Conservation (phyloP, 2,329 filamentous ascomycete genomes). For the Trichothecium sympodiale region DNA sequence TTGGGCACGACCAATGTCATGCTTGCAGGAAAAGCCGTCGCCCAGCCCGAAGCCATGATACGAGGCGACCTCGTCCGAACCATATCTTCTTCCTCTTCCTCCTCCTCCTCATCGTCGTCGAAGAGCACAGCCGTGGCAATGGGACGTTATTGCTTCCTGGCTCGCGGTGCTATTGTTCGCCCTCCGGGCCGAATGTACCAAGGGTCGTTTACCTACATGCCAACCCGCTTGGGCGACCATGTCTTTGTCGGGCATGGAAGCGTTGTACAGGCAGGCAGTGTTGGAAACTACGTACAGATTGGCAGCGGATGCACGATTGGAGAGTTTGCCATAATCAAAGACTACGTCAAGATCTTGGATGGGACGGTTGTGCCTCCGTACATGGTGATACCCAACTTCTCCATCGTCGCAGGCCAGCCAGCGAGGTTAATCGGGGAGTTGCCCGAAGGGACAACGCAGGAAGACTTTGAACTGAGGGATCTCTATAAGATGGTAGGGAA, state of each 20-base stretch:
- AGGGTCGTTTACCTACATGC: slow-evolving; percentile 70
- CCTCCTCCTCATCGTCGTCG: slow-evolving; percentile 22
- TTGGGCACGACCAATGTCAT: slow-evolving; percentile 97
- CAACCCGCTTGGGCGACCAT: slow-evolving; percentile 87
- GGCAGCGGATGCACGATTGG: slow-evolving; percentile 67
- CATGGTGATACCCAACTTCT: slow-evolving; percentile 89
- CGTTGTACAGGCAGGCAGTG: slow-evolving; percentile 70
- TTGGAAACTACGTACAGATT: slow-evolving; percentile 80
- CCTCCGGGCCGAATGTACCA: slow-evolving; percentile 77
- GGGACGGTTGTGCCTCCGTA: slow-evolving; percentile 72
- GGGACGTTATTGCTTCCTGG: slow-evolving; percentile 84
- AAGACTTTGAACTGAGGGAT: slow-evolving; percentile 53
- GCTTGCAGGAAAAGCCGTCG: slow-evolving; percentile 89
- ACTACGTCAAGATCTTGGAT: slow-evolving; percentile 81
- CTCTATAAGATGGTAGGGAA: slow-evolving; percentile 55
- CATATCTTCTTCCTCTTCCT: slow-evolving; percentile 30
- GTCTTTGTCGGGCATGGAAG: slow-evolving; percentile 73
- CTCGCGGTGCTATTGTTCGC: slow-evolving; percentile 64
- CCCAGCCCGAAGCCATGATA: slow-evolving; percentile 90
- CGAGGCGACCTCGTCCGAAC: slow-evolving; percentile 73
- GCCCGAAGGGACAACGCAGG: slow-evolving; percentile 52
- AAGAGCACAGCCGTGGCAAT: slow-evolving; percentile 68
- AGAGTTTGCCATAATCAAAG: slow-evolving; percentile 85
- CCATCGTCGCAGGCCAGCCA: slow-evolving; percentile 75
- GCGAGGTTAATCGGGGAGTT: slow-evolving; percentile 74